Percentiles rank a stretch among this genome's conserved stretches.
Evolutionary conservation across 305 asterid species (phyloP).

Genomic region (Rubia balearica): DNA sequence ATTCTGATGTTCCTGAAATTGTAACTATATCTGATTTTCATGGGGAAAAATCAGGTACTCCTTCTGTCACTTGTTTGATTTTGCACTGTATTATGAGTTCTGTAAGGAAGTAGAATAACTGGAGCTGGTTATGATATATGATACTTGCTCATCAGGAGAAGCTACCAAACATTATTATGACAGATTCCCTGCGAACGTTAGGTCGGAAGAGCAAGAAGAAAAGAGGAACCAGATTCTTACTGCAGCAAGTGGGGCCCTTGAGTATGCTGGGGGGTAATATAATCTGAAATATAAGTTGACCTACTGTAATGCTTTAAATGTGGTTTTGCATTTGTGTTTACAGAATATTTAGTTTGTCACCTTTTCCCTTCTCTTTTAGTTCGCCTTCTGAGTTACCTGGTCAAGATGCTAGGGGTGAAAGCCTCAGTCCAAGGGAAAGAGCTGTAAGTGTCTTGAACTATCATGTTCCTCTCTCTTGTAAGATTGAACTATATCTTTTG

Average conservation of each 20-base stretch:
- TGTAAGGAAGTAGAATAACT: constrained; percentile 15
- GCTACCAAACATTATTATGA: constrained; percentile 64
- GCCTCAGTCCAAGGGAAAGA: constrained; percentile 94
- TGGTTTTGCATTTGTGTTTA: constrained; percentile 4
- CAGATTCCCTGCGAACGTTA: constrained; percentile 64
- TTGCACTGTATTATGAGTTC: constrained; percentile 19
- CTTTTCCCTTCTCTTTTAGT: constrained; percentile 33
- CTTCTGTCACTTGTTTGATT: constrained; percentile 14
- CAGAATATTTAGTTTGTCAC: constrained; percentile 12
- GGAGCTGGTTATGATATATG: constrained; percentile 23
- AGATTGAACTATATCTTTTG: constrained; percentile 15
- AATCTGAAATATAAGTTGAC: constrained; percentile 23
- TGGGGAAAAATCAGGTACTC: constrained; percentile 49
- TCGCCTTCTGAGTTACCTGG: constrained; percentile 60
- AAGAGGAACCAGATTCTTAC: constrained; percentile 83
- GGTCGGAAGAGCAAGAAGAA: constrained; percentile 84
- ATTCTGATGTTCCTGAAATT: constrained; percentile 50
- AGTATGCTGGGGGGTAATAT: constrained; percentile 65
- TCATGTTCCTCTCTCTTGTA: neutral
- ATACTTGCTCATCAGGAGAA: constrained; percentile 29
- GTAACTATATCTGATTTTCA: constrained; percentile 60
- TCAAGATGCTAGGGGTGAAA: constrained; percentile 64
- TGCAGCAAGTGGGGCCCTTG: constrained; percentile 81
- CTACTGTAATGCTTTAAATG: constrained; percentile 15
- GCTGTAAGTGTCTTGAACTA: constrained; percentile 52